Base-by-base conservation (phyloP, 495 filamentous ascomycete species). In the Talaromyces stipitatus region DNA sequence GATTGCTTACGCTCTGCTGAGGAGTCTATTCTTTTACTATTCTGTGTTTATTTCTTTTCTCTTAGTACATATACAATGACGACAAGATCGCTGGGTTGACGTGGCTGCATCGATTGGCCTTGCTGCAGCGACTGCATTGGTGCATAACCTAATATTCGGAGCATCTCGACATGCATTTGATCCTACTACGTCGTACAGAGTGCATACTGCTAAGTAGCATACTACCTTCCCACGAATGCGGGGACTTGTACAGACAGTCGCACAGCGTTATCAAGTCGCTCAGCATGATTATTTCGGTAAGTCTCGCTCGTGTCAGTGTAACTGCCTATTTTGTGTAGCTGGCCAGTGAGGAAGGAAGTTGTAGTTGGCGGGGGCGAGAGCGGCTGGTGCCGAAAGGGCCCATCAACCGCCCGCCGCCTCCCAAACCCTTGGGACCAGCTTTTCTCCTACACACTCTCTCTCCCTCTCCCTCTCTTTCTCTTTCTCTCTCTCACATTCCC, bases 381-480 rank as follows among this genome's bases (percentile, higher is more conserved):
- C 50, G 50, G 50, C 50, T 20, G 50, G 24, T 52, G 27, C 50
- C 50, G 50, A 20, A 53, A 50, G 24, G 50, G 29, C 52, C 52
- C 52, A 36, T 54, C 52, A 38, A 23, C 26, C 29, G 29, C 23
- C 50, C 50, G 50, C 50, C 50, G 50, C 50, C 50, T 28, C 52
- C 52, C 52, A 54, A 43, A 36, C 52, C 52, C 52, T 54, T 54
- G 52, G 52, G 52, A 54, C 50, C 43, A 2, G 26, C 50, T 26
- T 29, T 32, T 11, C 22, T n/a, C n/a, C n/a, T n/a, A n/a, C n/a
- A n/a, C n/a, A n/a, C n/a, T n/a, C n/a, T n/a, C 20, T 22, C 12
- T 47, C 43, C 18, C 43, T 47, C 22, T 23, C 43, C 18, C 22
- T 23, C 43, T 47, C 20, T n/a, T 33, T 16, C 18, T 53, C 47